These are phyloP conservation scores for Colletotrichum abscissum DNA, from an alignment of 2,329 filamentous ascomycete species.

Conservation along the genomic window DNA sequence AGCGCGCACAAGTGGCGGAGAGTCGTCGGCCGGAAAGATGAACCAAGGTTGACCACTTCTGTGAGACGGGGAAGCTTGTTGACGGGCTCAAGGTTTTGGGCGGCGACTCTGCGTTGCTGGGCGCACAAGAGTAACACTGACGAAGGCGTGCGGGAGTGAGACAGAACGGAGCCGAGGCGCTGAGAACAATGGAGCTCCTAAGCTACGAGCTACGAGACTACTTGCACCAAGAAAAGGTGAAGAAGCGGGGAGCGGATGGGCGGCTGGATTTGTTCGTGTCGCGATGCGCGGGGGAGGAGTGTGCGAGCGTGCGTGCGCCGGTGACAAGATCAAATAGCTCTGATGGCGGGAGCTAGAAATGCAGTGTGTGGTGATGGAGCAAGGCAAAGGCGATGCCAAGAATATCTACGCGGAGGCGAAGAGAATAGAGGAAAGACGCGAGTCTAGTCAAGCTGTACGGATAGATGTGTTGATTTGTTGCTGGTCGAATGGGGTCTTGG, in stretches of 20 bases:
- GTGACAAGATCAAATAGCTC: not conserved
- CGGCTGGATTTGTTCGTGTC: not conserved
- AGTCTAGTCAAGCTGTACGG: not conserved
- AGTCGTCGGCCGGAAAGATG: not conserved
- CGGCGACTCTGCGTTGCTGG: not conserved
- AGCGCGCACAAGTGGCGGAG: not conserved
- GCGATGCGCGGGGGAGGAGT: slow-evolving; percentile 7
- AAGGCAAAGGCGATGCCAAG: not conserved
- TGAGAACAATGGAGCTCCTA: not conserved
- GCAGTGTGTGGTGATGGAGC: not conserved
- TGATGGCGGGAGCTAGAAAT: not conserved
- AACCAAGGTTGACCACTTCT: not conserved
- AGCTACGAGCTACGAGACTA: not conserved
- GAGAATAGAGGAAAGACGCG: not conserved
- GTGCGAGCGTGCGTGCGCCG: slow-evolving; percentile 10
- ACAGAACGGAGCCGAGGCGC: not conserved
- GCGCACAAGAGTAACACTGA: not conserved
- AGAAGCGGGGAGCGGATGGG: not conserved
- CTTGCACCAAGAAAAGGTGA: not conserved
- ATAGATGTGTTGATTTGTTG: slow-evolving; percentile 2
- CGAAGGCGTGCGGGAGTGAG: not conserved
- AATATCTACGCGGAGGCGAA: not conserved
- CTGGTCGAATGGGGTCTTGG: not conserved
- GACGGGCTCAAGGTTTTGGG: not conserved
- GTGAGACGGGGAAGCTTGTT: not conserved